These are phyloP conservation scores for Stachybotrys echinatus DNA, from an alignment of 2,329 filamentous ascomycete species.

Conservation along the genomic window DNA sequence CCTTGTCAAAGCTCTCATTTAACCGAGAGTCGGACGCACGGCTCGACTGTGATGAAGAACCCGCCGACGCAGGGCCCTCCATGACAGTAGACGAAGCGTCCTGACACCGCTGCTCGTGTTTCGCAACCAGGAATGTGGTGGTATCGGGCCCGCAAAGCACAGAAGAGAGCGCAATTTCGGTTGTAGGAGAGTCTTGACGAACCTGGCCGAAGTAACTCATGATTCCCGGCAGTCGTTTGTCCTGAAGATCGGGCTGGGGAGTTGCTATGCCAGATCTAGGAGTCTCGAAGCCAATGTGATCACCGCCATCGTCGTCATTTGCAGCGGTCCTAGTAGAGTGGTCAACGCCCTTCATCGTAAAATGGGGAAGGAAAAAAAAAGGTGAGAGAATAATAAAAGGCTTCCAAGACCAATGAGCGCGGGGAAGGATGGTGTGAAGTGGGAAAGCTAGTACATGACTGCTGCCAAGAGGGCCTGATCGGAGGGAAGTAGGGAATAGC, in stretches of 20 bases:
- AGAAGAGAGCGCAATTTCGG: slow-evolving; percentile 21
- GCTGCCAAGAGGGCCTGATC: slow-evolving; percentile 27
- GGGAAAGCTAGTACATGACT: slow-evolving; percentile 35
- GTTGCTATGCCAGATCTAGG: slow-evolving; percentile 90
- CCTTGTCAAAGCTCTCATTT: slow-evolving; percentile 14
- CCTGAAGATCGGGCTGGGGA: slow-evolving; percentile 85
- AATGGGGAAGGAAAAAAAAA: slow-evolving; percentile 2
- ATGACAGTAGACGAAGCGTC: slow-evolving; percentile 25
- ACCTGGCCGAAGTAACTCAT: slow-evolving; percentile 99
- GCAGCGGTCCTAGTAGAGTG: slow-evolving; percentile 47
- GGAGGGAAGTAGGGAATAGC: slow-evolving; percentile 18
- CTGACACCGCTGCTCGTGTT: slow-evolving; percentile 10
- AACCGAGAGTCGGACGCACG: slow-evolving; percentile 15
- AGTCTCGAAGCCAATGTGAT: slow-evolving; percentile 78
- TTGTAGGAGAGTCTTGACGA: slow-evolving; percentile 75
- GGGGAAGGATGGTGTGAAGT: slow-evolving; percentile 21
- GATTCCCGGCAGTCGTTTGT: slow-evolving; percentile 93
- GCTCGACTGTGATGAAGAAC: slow-evolving; percentile 1
- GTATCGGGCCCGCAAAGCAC: slow-evolving; percentile 33
- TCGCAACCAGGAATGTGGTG: slow-evolving; percentile 15
- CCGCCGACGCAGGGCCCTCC: slow-evolving; percentile 10
- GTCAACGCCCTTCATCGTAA: slow-evolving; percentile 44
- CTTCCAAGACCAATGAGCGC: slow-evolving; percentile 8
- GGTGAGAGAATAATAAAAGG: neutral
- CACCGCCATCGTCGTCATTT: slow-evolving; percentile 64